Conservation (phyloP, 345 rosid genomes). For the Populus tremula region DNA sequence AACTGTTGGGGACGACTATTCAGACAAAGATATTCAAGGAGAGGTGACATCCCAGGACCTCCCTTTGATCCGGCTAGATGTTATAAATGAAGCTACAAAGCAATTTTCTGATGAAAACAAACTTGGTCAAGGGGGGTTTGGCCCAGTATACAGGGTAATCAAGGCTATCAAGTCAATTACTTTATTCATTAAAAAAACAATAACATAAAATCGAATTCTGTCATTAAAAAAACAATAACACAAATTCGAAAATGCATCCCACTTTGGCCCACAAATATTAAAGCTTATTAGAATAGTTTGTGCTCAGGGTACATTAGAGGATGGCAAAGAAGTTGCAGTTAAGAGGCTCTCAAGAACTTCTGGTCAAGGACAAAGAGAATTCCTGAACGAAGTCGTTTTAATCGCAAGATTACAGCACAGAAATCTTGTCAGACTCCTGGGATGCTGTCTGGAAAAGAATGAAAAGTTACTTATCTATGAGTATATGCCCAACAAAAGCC, state of each 20-base stretch:
- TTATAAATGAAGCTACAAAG: conserved; percentile 24
- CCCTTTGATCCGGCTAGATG: conserved; percentile 20
- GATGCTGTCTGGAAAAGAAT: conserved; percentile 19
- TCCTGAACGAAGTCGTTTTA: conserved; percentile 24
- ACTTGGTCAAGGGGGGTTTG: conserved; percentile 52
- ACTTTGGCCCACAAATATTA: too few species aligned
- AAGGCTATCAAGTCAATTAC: background rate
- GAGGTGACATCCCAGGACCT: conserved; percentile 23
- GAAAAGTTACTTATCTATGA: conserved; percentile 22
- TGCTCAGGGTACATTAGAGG: conserved; percentile 16
- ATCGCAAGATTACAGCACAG: conserved; percentile 27
- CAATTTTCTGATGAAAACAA: conserved; percentile 29
- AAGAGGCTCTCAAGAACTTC: conserved; percentile 32
- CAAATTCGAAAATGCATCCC: too few species aligned
- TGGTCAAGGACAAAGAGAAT: conserved; percentile 25
- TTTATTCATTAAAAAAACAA: too few species aligned
- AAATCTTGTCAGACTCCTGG: conserved; percentile 25
- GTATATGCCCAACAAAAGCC: conserved; percentile 27
- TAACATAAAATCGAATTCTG: too few species aligned
- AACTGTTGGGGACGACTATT: background rate
- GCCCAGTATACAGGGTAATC: conserved; percentile 46
- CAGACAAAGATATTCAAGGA: background rate
- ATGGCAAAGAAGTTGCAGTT: conserved; percentile 27
- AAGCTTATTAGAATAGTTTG: background rate
- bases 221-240: too few species aligned